phyloP scores from a whole-genome alignment of 2,329 filamentous ascomycete genomes.

The Aspergillus ustus region DNA sequence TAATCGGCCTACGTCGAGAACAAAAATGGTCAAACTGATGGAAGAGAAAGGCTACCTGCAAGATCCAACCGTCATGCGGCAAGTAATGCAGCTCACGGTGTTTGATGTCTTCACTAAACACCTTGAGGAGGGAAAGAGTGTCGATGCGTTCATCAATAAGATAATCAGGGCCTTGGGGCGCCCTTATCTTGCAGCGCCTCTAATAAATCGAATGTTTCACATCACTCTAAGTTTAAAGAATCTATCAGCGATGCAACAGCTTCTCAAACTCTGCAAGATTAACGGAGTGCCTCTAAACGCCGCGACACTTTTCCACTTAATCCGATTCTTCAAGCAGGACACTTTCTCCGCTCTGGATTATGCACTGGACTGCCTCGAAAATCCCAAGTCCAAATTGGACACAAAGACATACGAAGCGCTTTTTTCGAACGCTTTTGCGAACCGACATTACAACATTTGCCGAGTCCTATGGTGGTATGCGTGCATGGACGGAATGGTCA shows the following conservation, averaged over 20 bases:
- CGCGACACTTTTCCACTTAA: slow-evolving; percentile 34
- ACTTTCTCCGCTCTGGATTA: slow-evolving; percentile 31
- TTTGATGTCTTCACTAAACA: slow-evolving; percentile 37
- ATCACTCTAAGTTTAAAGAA: slow-evolving; percentile 33
- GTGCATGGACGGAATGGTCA: slow-evolving; percentile 44
- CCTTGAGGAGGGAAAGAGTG: slow-evolving; percentile 38
- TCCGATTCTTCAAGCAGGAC: slow-evolving; percentile 32
- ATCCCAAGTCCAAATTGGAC: slow-evolving; percentile 25
- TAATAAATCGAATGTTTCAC: slow-evolving; percentile 45
- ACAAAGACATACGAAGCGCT: slow-evolving; percentile 40
- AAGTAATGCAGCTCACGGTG: slow-evolving; percentile 37
- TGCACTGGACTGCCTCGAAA: slow-evolving; percentile 27
- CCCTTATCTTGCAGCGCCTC: slow-evolving; percentile 42
- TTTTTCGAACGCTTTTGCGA: slow-evolving; percentile 48
- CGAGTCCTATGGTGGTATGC: slow-evolving; percentile 55
- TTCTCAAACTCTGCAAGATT: slow-evolving; percentile 39
- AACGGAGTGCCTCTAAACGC: slow-evolving; percentile 33
- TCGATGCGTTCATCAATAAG: slow-evolving; percentile 42
- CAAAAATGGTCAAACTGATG: slow-evolving; percentile 37
- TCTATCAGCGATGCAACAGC: slow-evolving; percentile 30
- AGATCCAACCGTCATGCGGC: slow-evolving; percentile 28
- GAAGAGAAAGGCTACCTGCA: slow-evolving; percentile 36
- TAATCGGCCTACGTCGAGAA: slow-evolving; percentile 33
- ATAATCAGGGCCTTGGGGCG: slow-evolving; percentile 43
- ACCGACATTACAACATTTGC: slow-evolving; percentile 46